These are phyloP conservation scores for Aspergillus quadricinctus DNA, from an alignment of 2,329 filamentous ascomycete genomes.

Conservation along the genomic window DNA sequence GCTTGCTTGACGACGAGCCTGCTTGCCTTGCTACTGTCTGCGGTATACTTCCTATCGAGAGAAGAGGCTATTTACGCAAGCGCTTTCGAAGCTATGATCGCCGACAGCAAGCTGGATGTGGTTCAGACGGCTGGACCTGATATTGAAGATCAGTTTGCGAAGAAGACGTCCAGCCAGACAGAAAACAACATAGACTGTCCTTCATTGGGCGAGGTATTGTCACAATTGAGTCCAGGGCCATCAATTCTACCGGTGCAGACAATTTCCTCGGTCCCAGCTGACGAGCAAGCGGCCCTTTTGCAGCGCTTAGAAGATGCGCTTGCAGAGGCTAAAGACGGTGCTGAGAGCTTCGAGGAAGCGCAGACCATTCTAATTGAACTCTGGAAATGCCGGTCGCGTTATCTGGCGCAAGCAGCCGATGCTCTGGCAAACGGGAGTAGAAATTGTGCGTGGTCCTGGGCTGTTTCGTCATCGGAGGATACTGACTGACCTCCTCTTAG, in stretches of 20 bases:
- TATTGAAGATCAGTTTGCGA: neutral
- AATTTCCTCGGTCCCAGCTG: constrained; percentile 13
- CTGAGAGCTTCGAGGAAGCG: constrained; percentile 23
- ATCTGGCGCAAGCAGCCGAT: constrained; percentile 34
- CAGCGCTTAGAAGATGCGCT: constrained; percentile 29
- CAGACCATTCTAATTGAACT: constrained; percentile 29
- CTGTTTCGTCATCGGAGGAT: neutral
- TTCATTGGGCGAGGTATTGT: constrained; percentile 23
- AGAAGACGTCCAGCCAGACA: neutral
- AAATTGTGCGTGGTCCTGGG: constrained; percentile 32
- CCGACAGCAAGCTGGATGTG: constrained; percentile 11
- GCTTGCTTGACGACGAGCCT: neutral
- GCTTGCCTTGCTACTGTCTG: neutral
- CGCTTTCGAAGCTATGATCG: constrained; percentile 10
- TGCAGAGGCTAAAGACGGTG: constrained; percentile 21
- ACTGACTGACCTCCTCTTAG: constrained; percentile 19
- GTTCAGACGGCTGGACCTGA: constrained; percentile 1
- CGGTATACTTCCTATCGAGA: neutral
- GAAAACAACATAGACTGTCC: constrained; percentile 17
- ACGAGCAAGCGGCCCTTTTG: constrained; percentile 34
- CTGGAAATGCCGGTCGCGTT: constrained; percentile 33
- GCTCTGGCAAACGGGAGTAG: constrained; percentile 40
- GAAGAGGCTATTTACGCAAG: neutral
- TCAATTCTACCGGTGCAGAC: constrained; percentile 16
- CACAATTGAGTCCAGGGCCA: constrained; percentile 16